Evolutionary conservation across 1,284 basidiomycete genomes (phyloP).

Genomic region (Dichomitus squalens): DNA sequence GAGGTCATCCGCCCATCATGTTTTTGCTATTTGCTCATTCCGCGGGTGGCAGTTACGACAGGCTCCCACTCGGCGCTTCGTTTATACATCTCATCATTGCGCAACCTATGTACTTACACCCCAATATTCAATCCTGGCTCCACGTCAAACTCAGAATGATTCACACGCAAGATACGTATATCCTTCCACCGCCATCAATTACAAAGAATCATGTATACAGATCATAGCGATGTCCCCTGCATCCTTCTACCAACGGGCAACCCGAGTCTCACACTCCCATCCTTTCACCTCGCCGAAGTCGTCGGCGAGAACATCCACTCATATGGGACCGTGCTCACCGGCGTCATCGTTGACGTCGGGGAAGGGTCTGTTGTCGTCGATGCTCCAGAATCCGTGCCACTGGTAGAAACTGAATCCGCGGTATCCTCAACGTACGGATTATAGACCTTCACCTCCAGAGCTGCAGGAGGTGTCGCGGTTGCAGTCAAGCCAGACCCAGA

Average conservation of each 20-base stretch:
- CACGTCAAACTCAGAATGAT: no score
- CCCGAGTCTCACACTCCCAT: background rate
- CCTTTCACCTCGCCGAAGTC: background rate
- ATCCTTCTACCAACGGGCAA: background rate
- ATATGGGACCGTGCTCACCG: constrained; percentile 42
- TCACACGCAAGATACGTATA: background rate
- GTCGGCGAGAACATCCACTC: constrained; percentile 42
- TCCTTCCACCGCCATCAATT: background rate
- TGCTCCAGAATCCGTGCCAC: constrained; percentile 3
- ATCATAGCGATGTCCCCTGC: background rate
- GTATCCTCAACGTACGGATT: constrained; percentile 10
- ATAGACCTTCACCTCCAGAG: constrained; percentile 21
- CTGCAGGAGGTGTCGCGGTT: constrained; percentile 1
- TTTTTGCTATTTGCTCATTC: constrained; percentile 11
- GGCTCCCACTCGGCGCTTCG: no score
- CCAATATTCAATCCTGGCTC: no score
- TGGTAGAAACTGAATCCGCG: background rate
- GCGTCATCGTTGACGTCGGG: constrained; percentile 35
- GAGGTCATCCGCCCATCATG: background rate
- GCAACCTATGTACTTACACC: no score
- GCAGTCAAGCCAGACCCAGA: constrained; percentile 3
- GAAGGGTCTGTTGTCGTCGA: background rate
- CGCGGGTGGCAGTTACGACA: constrained; percentile 7
- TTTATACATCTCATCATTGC: no score
- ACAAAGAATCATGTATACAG: background rate